Evolutionary conservation across 2,329 filamentous ascomycete genomes (phyloP), one percentile per base, ranked within the genome.

Genomic region (Aspergillus thermomutatus): DNA sequence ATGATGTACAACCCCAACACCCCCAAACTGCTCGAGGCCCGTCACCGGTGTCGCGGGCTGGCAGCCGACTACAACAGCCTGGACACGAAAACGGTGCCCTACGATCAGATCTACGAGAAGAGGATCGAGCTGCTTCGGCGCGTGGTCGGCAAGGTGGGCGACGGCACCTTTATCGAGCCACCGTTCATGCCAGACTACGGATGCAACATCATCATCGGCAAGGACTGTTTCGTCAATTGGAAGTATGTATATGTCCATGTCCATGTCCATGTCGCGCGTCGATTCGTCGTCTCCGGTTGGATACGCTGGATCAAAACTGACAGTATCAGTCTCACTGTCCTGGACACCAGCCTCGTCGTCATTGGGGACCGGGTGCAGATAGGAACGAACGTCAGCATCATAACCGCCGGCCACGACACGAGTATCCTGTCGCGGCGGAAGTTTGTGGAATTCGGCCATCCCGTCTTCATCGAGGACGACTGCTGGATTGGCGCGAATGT

Each of bases 321-420:
- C 7, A 14, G 14, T 10, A 21, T 66, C 28, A 90, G 88, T 63
- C 78, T 84, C 21, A 74, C 79, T 0, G 79, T 83, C 27, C 69
- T 84, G 9, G 82, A 85, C 60, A 82, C 79, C 27, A 77, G 75
- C 1, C 69, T 83, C 0, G 79, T 85, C 1, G 76, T 77, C 0
- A 82, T 84, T 23, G 82, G 82, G 1, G 76, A 83, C 23, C 69
- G 81, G 1, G 79, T 81, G 14, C 79, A 83, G 69, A 73, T 83
- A 46, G 82, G 82, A 0, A 80, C 82, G 0, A 79, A 81, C 27
- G 81, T 83, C 1, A 73, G 71, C 53, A 82, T 84, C 37, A 80
- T 80, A 56, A 77, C 78, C 0, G 82, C 81, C 0, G 81, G 79
- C 10, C 82, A 84, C 58, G 80, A 83, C 60, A 76, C 75, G 0